Conservation (phyloP, 257 asterid species). For the Cinchona pubescens region DNA sequence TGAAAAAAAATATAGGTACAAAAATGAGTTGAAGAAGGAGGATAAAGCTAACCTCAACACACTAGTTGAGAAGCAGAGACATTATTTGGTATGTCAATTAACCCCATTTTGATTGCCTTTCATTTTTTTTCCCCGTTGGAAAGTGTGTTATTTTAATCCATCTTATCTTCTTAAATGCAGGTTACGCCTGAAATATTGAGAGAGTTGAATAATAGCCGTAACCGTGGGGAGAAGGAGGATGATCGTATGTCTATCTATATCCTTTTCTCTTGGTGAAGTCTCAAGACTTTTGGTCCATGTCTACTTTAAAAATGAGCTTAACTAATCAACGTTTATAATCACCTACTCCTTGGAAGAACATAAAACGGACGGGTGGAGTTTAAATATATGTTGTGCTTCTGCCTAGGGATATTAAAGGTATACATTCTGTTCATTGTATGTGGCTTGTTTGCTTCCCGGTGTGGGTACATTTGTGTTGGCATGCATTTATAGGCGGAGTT, state of each 20-base stretch:
- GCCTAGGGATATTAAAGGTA: neutral
- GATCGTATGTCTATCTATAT: slow-evolving; percentile 74
- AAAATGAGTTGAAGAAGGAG: slow-evolving; percentile 76
- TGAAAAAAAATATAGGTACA: slow-evolving; percentile 52
- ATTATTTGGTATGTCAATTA: slow-evolving; percentile 59
- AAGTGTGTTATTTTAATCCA: neutral
- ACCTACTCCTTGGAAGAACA: neutral
- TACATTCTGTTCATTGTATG: neutral
- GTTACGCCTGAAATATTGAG: slow-evolving; percentile 88
- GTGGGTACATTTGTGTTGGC: neutral
- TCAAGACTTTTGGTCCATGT: neutral
- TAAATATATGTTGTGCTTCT: neutral
- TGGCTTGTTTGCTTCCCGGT: neutral
- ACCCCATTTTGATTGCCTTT: slow-evolving; percentile 9
- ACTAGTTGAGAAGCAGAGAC: slow-evolving; percentile 71
- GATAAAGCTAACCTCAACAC: slow-evolving; percentile 60
- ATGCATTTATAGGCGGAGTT: too few species aligned
- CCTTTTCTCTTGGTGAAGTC: slow-evolving; percentile 36
- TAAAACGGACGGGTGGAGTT: neutral
- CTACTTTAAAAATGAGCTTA: neutral
- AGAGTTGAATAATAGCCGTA: slow-evolving; percentile 81
- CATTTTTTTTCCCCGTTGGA: neutral
- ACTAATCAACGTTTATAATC: neutral
- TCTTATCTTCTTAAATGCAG: slow-evolving; percentile 41
- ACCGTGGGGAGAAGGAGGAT: slow-evolving; percentile 88